Evolutionary conservation across 208 protist species (phyloP).

Genomic region (Crithidia sp.): DNA sequence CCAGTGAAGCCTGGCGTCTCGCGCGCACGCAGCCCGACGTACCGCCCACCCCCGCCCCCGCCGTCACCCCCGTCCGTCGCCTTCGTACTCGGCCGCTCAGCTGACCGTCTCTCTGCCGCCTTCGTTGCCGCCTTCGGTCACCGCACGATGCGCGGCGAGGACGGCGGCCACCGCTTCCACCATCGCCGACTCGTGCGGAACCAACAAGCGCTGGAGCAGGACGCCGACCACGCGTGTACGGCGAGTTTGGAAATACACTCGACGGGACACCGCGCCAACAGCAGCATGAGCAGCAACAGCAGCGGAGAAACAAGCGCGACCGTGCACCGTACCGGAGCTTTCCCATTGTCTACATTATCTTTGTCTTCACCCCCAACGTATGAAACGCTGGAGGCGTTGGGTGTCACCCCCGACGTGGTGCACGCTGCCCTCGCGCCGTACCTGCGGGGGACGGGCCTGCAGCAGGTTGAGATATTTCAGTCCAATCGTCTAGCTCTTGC

Average conservation of each 20-base stretch:
- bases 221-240: slow-evolving; percentile 44
- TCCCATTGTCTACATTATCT: not conserved
- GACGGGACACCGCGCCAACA: not conserved
- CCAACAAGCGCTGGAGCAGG: slow-evolving; percentile 38
- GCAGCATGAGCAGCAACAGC: not conserved
- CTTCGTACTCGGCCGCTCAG: slow-evolving; percentile 40
- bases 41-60: slow-evolving; percentile 20
- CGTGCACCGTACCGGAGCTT: not conserved
- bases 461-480: slow-evolving; percentile 62
- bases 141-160: slow-evolving; percentile 74
- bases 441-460: slow-evolving; percentile 39
- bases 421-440: slow-evolving; percentile 46
- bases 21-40: slow-evolving; percentile 5
- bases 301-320: no score
- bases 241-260: slow-evolving; percentile 36
- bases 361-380: not conserved
- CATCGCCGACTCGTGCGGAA: slow-evolving; percentile 69
- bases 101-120: slow-evolving; percentile 72
- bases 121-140: slow-evolving; percentile 75
- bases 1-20: not conserved
- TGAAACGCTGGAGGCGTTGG: slow-evolving; percentile 1
- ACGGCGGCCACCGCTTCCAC: slow-evolving; percentile 63
- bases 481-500: slow-evolving; percentile 38
- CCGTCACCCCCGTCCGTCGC: slow-evolving; percentile 16
- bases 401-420: slow-evolving; percentile 38